Base-by-base conservation (phyloP, 1,139 yeast genomes). In the Entelexis paramagnoliae region DNA sequence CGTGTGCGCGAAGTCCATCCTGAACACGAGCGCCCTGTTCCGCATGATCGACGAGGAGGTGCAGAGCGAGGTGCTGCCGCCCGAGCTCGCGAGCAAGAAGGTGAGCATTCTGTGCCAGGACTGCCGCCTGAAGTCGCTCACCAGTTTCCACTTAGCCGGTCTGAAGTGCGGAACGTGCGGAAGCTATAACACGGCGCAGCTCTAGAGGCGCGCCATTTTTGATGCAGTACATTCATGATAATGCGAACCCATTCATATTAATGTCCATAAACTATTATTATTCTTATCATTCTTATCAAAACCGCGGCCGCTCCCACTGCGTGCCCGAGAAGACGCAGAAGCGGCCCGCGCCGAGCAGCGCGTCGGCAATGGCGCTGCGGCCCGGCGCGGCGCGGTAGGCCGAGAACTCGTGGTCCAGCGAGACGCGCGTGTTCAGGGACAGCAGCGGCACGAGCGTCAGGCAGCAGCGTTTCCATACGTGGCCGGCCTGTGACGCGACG, bases 1-100 rank as follows among this genome's bases (percentile, higher is more conserved):
- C 1, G 75, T 87, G 2, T 89, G 97, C 64, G 81, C 86, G 50
- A 80, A 85, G 59, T 82, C 95, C 0, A 78, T 89, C 44, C 74
- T 83, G 38, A 86, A 87, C 67, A 88, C 89, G 78, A 95, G 85
- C 59, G 80, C 93, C 0, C 87, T 86, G 64, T 89, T 89, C 64
- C 71, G 96, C 48, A 81, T 88, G 39, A 70, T 87, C 57, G 96
- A 89, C 65, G 80, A 78, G 62, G 96, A 89, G 65, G 86, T 89
- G 50, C 73, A 70, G 36, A 78, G 78, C 60, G 87, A 83, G 64
- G 83, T 81, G 8, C 71, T 89, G 65, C 96, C 96, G 0, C 76
- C 79, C 19, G 96, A 95, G 4, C 81, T 87, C 64, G 74, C 75
- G 55, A 64, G 71, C 51, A 87, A 96, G 95, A 71, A 80, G 51